These are phyloP conservation scores for Ustilago esculenta DNA, from an alignment of 1,284 basidiomycete species.

Conservation along the genomic window DNA sequence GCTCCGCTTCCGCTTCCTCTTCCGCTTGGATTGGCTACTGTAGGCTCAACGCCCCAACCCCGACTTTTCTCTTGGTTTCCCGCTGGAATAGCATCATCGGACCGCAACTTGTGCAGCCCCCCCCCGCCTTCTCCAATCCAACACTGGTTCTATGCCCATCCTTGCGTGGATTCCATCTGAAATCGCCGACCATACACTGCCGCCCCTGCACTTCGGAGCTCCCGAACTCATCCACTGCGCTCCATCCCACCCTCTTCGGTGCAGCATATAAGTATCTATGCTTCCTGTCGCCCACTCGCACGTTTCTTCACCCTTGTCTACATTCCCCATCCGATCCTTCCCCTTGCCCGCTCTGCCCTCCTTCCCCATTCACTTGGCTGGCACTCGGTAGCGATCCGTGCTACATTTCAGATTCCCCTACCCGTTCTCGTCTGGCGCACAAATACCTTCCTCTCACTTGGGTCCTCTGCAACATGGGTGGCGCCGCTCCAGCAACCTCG, in stretches of 20 bases:
- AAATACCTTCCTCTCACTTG: background rate
- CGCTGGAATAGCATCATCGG: conserved; percentile 20
- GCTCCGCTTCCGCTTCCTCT: too few species aligned
- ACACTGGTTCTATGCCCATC: background rate
- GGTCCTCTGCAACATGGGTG: conserved; percentile 21
- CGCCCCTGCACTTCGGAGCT: background rate
- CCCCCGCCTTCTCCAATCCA: conserved; percentile 5
- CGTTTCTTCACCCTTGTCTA: background rate
- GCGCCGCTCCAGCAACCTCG: conserved; percentile 20
- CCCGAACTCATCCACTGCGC: conserved; percentile 4
- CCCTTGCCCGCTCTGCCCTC: background rate
- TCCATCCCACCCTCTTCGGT: background rate
- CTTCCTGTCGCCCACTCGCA: background rate
- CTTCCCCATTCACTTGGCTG: background rate
- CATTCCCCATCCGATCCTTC: background rate
- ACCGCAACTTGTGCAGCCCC: conserved; percentile 4
- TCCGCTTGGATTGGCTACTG: conserved; percentile 2
- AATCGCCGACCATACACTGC: background rate
- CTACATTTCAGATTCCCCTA: too few species aligned
- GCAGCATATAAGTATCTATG: conserved; percentile 4
- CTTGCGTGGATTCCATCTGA: background rate
- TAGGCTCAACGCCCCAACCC: background rate
- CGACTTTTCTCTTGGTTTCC: background rate
- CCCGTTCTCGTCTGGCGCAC: background rate
- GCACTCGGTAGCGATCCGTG: background rate